phyloP scores from a whole-genome alignment of 2,329 filamentous ascomycete genomes.

The Neofusicoccum sp. region DNA sequence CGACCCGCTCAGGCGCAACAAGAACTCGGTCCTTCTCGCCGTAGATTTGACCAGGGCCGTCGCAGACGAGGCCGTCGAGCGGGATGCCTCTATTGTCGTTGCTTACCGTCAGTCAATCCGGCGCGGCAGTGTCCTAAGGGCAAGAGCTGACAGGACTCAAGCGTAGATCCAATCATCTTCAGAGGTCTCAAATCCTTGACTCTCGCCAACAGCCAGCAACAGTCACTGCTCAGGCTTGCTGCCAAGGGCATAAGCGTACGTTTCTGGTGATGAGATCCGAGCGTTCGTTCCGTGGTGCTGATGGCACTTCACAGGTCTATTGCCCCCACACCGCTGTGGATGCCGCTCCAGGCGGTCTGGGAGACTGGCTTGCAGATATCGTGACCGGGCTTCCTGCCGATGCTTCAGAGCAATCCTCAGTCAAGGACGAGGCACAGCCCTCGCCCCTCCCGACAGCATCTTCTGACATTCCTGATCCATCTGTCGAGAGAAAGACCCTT shows the following conservation, averaged over 20 bases:
- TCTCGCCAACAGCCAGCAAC: conserved; percentile 81
- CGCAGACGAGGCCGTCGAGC: conserved; percentile 82
- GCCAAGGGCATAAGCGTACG: conserved; percentile 79
- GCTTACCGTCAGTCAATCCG: conserved; percentile 71
- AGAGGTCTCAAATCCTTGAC: conserved; percentile 87
- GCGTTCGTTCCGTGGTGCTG: background rate
- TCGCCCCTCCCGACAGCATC: background rate
- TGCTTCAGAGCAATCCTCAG: conserved; percentile 24
- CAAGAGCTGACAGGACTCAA: conserved; percentile 31
- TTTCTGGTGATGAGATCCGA: background rate
- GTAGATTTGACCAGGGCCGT: conserved; percentile 90
- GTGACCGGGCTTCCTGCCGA: conserved; percentile 61
- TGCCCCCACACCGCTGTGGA: conserved; percentile 95
- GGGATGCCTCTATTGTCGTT: conserved; percentile 76
- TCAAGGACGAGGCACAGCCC: background rate
- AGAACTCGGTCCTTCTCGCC: conserved; percentile 74
- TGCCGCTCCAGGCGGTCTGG: conserved; percentile 80
- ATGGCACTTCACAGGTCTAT: conserved; percentile 62
- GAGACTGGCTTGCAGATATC: conserved; percentile 91
- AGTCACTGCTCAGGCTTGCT: conserved; percentile 77
- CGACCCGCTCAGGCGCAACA: conserved; percentile 57
- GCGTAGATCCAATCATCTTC: conserved; percentile 91
- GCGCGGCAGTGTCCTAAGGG: background rate
- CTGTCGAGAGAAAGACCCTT: conserved; percentile 27
- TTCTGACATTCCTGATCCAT: conserved; percentile 24